phyloP scores from a whole-genome alignment of 208 protist species.

The Acanthamoeba triangularis region DNA sequence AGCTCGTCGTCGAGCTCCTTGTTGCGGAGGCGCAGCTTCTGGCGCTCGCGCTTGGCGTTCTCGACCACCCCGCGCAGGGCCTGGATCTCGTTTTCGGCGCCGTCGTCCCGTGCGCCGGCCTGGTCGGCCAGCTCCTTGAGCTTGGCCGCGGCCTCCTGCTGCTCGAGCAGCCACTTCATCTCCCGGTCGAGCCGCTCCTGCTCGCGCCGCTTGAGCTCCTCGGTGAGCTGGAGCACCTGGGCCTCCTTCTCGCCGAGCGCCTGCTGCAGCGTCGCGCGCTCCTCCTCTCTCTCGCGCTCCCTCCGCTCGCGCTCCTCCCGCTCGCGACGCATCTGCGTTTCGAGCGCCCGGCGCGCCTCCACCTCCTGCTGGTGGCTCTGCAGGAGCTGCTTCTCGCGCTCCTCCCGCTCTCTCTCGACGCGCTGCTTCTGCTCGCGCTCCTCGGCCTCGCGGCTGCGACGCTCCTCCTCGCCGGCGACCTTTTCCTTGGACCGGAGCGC shows the following conservation, averaged over 20 bases:
- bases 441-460: background rate
- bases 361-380: background rate
- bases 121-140: background rate
- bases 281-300: background rate
- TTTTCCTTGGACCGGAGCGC: constrained; percentile 14
- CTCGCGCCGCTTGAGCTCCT: background rate
- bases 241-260: constrained; percentile 17
- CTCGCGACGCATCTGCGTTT: constrained; percentile 50
- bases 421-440: background rate
- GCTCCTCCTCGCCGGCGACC: constrained; percentile 10
- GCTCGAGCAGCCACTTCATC: constrained; percentile 33
- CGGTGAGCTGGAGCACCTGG: background rate
- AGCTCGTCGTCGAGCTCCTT: background rate
- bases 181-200: background rate
- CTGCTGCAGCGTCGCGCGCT: background rate
- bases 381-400: background rate
- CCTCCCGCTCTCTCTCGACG: background rate
- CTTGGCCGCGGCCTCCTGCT: background rate
- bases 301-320: background rate
- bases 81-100: background rate
- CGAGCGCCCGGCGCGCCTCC: background rate
- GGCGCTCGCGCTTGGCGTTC: background rate
- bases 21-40: constrained; percentile 15
- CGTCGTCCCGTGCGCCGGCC: background rate
- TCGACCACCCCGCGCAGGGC: background rate